Base-by-base conservation (phyloP, 139 green algal species). In the Zygnema cylindricum region DNA sequence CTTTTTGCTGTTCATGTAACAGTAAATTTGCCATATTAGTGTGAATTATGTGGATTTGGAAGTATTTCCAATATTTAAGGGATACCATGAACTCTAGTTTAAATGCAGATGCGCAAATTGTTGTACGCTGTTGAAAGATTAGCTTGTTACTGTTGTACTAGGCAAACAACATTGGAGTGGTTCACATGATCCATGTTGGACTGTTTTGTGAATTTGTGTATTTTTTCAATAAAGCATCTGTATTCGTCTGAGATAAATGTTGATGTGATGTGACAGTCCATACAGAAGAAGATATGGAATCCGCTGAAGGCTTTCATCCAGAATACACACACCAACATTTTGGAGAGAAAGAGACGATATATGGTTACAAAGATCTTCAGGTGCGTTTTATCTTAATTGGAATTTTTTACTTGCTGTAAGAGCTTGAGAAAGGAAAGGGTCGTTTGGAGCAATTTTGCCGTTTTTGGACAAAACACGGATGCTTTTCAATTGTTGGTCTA, bases 321-420 rank as follows among this genome's bases (percentile, higher is more conserved):
- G 81, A 86, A 32, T 82, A 82, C 43, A 55, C 43, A 36, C 81
- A 86, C 81, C 81, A 86, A 16, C 76, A 84, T 43, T 86, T 86
- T 55, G 81, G 81, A 41, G 43, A 86, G 39, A 54, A 86, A 39
- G 81, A 55, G 25, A 39, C 41, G 39, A 55, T 86, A 32, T 86
- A 86, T 32, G 81, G 81, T 23, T 86, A 86, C 81, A 86, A 86
- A 54, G 81, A 86, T 32, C 81, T 86, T 30, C 81, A 86, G 81
- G 81, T 83, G 76, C 2, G 71, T 78, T 36, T 77, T 36, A 54
- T 36, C 23, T 22, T 11, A 22, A 36, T 77, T 2, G 36, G 36
- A 77, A 54, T 36, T 36, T 36, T 54, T 77, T 36, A 2, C 2
- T 36, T 77, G 69, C 69, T 36, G 22, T 77, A 36, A 16, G 11